Evolutionary conservation across 371 early-diverging fungal genomes (phyloP), one percentile per base, ranked within the genome.

Genomic region (Syncephalastrum monosporum): DNA sequence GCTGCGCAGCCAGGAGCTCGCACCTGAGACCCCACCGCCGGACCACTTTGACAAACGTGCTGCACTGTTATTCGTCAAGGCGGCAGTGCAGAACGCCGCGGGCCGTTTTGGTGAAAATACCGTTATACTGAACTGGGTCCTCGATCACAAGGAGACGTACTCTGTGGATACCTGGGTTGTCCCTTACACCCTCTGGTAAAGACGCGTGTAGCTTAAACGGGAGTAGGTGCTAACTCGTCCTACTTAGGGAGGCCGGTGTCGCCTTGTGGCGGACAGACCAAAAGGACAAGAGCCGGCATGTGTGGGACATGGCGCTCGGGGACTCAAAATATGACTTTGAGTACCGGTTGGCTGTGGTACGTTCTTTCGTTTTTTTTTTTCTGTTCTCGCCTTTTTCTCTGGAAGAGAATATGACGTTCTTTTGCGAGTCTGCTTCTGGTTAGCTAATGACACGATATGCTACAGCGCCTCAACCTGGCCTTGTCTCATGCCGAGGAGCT

Each of bases 121-220:
- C 10, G 65, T 75, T 45, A 50, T 60, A 5, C 63, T 83, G 48
- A 79, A 76, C 43, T 85, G 86, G 86, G 71, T 85, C 19, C 42
- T 82, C 24, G 86, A 83, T 27, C 77, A 82, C 51, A 65, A 70
- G 14, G 67, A 71, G 5, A 71, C 62, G 38, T 74, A 78, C 29
- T 33, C 41, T 5, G 64, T 69, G 4, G 84, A 85, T 44, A 75
- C 74, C 7, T 85, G 83, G 82, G 72, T 78, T 1, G 70, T 82
- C 0, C 86, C 86, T 6, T 85, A 77, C 61, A 82, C 83, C 0
- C 69, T 73, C 33, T 85, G 84, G 82, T 79, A 81, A 50, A 27
- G 27, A 67, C 5, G 64, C 21, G 66, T 67, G 12, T 57, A 10
- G 38, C 19, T 25, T 50, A 33, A 33, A 33, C 12, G 12, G 25